phyloP scores from a whole-genome alignment of 1,284 basidiomycete genomes.

The Amylostereum areolatum region DNA sequence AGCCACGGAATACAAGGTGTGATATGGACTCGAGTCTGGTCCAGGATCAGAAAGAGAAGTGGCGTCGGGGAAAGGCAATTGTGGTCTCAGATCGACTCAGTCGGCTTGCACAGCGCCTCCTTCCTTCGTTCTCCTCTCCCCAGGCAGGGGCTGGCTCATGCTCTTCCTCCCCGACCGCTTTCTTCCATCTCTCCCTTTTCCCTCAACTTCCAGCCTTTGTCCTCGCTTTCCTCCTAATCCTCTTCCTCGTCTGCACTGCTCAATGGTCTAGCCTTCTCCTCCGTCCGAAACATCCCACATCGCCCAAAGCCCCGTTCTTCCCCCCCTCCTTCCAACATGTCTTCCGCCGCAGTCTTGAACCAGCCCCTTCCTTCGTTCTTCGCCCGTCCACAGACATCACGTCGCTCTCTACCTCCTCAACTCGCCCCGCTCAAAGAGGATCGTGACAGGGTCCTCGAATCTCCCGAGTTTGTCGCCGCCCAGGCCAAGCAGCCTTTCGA shows the following conservation, averaged over 20 bases:
- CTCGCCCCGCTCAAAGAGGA: too few relatives aligned
- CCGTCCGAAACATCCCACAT: not conserved
- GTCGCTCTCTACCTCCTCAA: too few relatives aligned
- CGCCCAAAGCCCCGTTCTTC: not conserved
- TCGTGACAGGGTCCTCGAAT: too few relatives aligned
- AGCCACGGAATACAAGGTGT: too few relatives aligned
- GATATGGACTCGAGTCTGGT: too few relatives aligned
- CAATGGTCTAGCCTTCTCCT: slow-evolving; percentile 4
- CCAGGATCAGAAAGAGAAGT: too few relatives aligned
- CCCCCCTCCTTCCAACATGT: slow-evolving; percentile 1
- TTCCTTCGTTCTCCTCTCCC: not conserved
- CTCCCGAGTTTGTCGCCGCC: too few relatives aligned
- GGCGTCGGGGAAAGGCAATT: too few relatives aligned
- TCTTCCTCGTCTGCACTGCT: not conserved
- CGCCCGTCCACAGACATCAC: too few relatives aligned
- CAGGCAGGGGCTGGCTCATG: not conserved
- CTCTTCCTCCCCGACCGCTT: not conserved
- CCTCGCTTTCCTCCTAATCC: not conserved
- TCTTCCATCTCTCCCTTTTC: not conserved
- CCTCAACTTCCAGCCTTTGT: not conserved
- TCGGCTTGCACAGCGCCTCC: not conserved
- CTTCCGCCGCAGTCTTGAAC: not conserved
- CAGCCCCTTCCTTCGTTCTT: slow-evolving; percentile 5
- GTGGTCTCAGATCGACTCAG: too few relatives aligned
- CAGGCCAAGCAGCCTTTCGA: slow-evolving; percentile 48